Conservation (phyloP, 768 basidiomycete species). For the Podaxis pistillaris region DNA sequence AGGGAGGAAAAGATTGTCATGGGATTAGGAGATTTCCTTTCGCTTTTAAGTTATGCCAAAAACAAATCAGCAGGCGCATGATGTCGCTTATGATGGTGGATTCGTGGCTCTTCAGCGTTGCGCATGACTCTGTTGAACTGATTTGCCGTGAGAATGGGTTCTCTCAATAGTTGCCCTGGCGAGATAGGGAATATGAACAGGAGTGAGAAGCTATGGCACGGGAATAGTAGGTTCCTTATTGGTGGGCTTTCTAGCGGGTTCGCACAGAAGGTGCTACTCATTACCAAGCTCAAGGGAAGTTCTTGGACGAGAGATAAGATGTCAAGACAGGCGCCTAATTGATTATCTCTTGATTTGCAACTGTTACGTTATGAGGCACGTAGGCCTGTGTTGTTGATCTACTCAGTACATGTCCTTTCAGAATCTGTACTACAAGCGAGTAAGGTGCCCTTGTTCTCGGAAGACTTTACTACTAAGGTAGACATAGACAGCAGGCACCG, state of each 20-base stretch:
- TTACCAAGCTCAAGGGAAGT: neutral
- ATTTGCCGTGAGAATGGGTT: conserved; percentile 5
- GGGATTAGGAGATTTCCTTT: conserved; percentile 9
- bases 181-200: neutral
- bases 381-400: neutral
- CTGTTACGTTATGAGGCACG: neutral
- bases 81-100: neutral
- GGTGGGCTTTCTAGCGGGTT: neutral
- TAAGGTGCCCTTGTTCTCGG: conserved; percentile 27
- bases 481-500: conserved; percentile 69
- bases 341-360: conserved; percentile 1
- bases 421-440: conserved; percentile 90
- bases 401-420: conserved; percentile 58
- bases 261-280: neutral
- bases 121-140: conserved; percentile 10
- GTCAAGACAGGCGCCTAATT: neutral
- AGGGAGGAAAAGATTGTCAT: conserved; percentile 20
- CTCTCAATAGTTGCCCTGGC: neutral
- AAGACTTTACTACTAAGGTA: conserved; percentile 15
- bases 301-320: conserved; percentile 1
- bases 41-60: neutral
- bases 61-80: neutral
- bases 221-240: neutral
- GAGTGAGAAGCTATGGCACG: neutral
- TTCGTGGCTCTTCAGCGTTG: conserved; percentile 7